Evolutionary conservation across 768 basidiomycete species (phyloP).

Genomic region (Glaciozyma martinii): DNA sequence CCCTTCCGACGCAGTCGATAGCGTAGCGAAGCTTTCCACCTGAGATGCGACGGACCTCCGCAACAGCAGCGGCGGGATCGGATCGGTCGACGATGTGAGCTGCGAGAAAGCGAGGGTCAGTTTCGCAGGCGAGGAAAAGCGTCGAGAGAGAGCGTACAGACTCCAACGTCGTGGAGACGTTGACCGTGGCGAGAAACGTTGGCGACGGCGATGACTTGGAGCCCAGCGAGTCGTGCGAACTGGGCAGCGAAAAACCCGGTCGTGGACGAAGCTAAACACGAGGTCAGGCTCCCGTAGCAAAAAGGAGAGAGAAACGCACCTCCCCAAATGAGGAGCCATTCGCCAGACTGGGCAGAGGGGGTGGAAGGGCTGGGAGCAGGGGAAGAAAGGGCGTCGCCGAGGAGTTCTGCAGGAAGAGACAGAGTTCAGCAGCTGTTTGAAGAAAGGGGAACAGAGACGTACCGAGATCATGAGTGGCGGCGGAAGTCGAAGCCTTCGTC

Average conservation of each 20-base stretch:
- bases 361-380: neutral
- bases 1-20: slow-evolving; percentile 5
- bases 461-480: neutral
- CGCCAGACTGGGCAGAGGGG: neutral
- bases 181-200: neutral
- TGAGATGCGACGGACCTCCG: neutral
- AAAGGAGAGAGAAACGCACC: neutral
- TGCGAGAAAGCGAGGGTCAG: neutral
- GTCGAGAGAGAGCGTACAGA: neutral
- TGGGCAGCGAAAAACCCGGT: slow-evolving; percentile 9
- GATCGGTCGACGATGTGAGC: slow-evolving; percentile 9
- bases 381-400: too few relatives aligned
- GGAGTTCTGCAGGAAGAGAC: too few relatives aligned
- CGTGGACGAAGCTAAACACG: neutral
- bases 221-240: slow-evolving; percentile 3
- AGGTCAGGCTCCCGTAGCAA: neutral
- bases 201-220: slow-evolving; percentile 12
- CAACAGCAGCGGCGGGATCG: slow-evolving; percentile 1
- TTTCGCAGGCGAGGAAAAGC: neutral
- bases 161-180: neutral
- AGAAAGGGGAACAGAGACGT: neutral
- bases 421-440: neutral
- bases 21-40: slow-evolving; percentile 2
- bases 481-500: neutral
- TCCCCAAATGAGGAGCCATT: slow-evolving; percentile 11